Evolutionary conservation across 257 asterid genomes (phyloP).

Genomic region (Gentiana straminea): DNA sequence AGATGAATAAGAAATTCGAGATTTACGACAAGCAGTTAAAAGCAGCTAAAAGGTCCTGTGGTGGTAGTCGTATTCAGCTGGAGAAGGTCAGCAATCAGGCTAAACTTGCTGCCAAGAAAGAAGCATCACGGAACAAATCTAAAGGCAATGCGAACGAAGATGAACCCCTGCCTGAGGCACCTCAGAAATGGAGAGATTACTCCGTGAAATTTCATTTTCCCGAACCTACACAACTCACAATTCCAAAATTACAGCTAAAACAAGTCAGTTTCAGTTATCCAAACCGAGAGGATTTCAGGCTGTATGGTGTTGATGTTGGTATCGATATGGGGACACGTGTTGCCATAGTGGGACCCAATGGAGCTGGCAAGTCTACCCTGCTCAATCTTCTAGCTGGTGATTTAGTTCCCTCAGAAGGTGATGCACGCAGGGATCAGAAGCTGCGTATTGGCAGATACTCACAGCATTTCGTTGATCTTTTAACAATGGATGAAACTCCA

Average conservation of each 20-base stretch:
- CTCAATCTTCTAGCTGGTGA: constrained; percentile 13
- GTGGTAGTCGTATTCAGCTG: constrained; percentile 6
- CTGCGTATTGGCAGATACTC: constrained; percentile 13
- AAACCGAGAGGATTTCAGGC: not conserved
- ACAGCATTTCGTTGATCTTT: constrained; percentile 47
- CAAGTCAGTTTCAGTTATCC: constrained; percentile 13
- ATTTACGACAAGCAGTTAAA: constrained; percentile 8
- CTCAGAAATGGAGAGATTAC: constrained; percentile 15
- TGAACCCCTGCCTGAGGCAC: constrained; percentile 8
- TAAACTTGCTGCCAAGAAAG: not conserved
- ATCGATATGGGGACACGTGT: constrained; percentile 19
- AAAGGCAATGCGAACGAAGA: constrained; percentile 4
- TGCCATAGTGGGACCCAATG: constrained; percentile 9
- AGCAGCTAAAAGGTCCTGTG: constrained; percentile 5
- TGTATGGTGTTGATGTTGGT: constrained; percentile 7
- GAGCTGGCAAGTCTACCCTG: constrained; percentile 9
- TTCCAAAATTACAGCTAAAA: not conserved
- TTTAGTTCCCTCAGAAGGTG: constrained; percentile 11
- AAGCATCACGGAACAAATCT: constrained; percentile 1
- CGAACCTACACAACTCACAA: constrained; percentile 4
- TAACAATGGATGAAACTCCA: constrained; percentile 16
- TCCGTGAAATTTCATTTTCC: constrained; percentile 10
- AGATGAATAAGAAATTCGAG: constrained; percentile 13
- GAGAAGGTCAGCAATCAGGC: constrained; percentile 11
- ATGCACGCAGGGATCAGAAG: constrained; percentile 9